These are phyloP conservation scores for Ephemerocybe angulata DNA, from an alignment of 768 basidiomycete genomes.

Conservation along the genomic window DNA sequence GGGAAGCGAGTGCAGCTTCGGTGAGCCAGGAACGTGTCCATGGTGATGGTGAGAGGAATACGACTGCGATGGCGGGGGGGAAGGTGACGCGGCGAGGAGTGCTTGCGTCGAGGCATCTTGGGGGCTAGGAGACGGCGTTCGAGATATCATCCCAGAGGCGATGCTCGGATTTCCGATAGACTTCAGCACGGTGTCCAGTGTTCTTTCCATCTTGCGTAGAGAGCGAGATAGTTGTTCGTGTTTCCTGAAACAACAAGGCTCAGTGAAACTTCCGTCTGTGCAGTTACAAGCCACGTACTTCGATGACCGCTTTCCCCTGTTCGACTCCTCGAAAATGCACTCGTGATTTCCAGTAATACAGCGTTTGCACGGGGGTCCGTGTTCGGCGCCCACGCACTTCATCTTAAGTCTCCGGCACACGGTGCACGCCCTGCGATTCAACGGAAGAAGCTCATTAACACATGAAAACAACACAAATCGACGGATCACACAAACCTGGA, in stretches of 20 bases:
- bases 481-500: slow-evolving; percentile 56
- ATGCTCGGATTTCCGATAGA: slow-evolving; percentile 84
- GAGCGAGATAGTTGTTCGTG: slow-evolving; percentile 79
- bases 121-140: slow-evolving; percentile 67
- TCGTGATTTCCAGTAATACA: slow-evolving; percentile 77
- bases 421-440: slow-evolving; percentile 78
- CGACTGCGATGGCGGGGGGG: slow-evolving; percentile 38
- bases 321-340: slow-evolving; percentile 96
- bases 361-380: slow-evolving; percentile 89
- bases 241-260: slow-evolving; percentile 52
- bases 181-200: slow-evolving; percentile 85
- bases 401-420: slow-evolving; percentile 90
- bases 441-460: slow-evolving; percentile 16
- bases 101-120: slow-evolving; percentile 56
- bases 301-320: slow-evolving; percentile 85
- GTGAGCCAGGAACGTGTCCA: slow-evolving; percentile 50
- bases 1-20: slow-evolving; percentile 85
- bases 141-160: slow-evolving; percentile 75
- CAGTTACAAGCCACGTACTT: slow-evolving; percentile 52
- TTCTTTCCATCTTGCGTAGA: slow-evolving; percentile 86
- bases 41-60: slow-evolving; percentile 12
- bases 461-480: neutral
- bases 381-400: slow-evolving; percentile 89
- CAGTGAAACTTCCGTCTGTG: slow-evolving; percentile 18
- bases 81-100: slow-evolving; percentile 48